Evolutionary conservation across 768 basidiomycete genomes (phyloP).

Genomic region (Hericium rajendrae): DNA sequence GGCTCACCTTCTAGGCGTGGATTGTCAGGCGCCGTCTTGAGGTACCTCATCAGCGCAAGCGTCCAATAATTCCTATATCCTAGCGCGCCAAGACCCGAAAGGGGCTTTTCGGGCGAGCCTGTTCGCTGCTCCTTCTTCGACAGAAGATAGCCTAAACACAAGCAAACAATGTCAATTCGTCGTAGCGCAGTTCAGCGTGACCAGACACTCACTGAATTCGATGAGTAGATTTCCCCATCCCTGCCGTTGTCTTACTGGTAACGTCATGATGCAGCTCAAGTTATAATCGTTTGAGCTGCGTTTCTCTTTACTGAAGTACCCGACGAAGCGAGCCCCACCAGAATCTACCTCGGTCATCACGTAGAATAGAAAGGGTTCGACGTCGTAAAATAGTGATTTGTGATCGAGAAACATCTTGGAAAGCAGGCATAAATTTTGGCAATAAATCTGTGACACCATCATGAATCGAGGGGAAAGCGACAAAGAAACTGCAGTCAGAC

Average conservation of each 20-base stretch:
- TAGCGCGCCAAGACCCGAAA: conserved; percentile 84
- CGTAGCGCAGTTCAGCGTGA: neutral
- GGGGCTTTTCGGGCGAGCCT: conserved; percentile 93
- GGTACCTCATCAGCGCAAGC: conserved; percentile 73
- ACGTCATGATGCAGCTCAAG: conserved; percentile 98
- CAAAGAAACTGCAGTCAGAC: no score
- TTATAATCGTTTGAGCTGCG: conserved; percentile 93
- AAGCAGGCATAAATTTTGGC: conserved; percentile 93
- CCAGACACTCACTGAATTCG: conserved; percentile 81
- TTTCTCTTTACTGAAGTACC: conserved; percentile 99
- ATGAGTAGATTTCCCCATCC: conserved; percentile 98
- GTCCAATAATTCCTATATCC: conserved; percentile 98
- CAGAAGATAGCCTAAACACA: conserved; percentile 72
- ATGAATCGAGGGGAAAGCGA: neutral
- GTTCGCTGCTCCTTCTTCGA: conserved; percentile 88
- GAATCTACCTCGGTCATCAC: conserved; percentile 92
- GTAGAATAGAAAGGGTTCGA: conserved; percentile 98
- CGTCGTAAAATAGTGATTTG: conserved; percentile 98
- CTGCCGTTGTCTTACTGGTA: conserved; percentile 87
- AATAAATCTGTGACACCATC: conserved; percentile 65
- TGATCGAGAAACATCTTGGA: conserved; percentile 99
- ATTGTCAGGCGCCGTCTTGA: conserved; percentile 47
- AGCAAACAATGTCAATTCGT: neutral
- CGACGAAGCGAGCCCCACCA: conserved; percentile 85
- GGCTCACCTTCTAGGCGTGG: conserved; percentile 67